Conservation (phyloP, 768 basidiomycete species). For the Boletus edulis region DNA sequence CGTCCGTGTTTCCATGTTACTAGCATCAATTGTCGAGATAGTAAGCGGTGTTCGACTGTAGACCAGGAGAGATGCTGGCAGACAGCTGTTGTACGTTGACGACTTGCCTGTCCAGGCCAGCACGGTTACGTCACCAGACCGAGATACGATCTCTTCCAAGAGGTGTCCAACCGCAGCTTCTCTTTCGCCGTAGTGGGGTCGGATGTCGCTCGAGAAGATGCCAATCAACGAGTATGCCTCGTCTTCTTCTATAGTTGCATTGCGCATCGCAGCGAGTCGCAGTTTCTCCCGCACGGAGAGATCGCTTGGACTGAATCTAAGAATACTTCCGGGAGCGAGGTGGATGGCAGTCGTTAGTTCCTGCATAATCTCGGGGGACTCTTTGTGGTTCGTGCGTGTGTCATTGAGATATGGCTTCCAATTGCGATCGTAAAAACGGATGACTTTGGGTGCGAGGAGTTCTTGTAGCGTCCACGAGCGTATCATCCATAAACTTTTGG, state of each 20-base stretch:
- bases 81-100: neutral
- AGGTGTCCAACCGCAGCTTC: neutral
- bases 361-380: neutral
- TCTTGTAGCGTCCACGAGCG: slow-evolving; percentile 8
- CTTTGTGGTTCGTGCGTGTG: neutral
- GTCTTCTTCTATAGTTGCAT: neutral
- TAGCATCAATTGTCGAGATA: neutral
- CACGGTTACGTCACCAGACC: neutral
- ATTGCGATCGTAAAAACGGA: slow-evolving; percentile 1
- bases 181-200: neutral
- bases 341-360: neutral
- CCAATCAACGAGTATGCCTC: neutral
- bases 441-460: slow-evolving; percentile 3
- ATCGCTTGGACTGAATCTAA: neutral
- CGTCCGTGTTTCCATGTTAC: neutral
- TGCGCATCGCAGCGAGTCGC: neutral
- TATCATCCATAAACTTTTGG: neutral
- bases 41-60: neutral
- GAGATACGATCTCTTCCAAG: neutral
- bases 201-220: neutral
- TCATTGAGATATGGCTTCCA: slow-evolving; percentile 7
- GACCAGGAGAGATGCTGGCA: neutral
- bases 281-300: neutral
- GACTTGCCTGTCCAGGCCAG: neutral
- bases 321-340: neutral